A percentile compares a stretch with the other conserved stretches of the same genome.
These are phyloP conservation scores for Diaporthe caulivora DNA, from an alignment of 2,329 filamentous ascomycete species.

Conservation along the genomic window DNA sequence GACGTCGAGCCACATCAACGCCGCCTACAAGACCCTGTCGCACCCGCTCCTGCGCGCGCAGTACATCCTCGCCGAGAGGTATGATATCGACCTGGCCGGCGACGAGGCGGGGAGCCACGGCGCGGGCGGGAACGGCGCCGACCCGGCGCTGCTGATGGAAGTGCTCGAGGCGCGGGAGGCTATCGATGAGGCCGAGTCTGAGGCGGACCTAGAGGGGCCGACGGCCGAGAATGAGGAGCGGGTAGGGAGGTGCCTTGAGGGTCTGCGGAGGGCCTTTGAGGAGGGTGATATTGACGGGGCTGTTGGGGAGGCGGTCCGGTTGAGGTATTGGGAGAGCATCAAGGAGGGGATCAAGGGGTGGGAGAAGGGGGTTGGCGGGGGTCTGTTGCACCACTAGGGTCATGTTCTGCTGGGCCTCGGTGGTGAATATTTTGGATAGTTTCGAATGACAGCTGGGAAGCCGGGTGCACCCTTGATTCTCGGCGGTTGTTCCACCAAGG, in stretches of 20 bases:
- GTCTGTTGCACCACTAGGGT: neutral
- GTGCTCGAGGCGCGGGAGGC: conserved; percentile 84
- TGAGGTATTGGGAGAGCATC: conserved; percentile 94
- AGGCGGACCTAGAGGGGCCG: conserved; percentile 73
- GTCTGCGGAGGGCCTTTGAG: conserved; percentile 74
- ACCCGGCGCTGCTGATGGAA: conserved; percentile 77
- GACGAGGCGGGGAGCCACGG: conserved; percentile 79
- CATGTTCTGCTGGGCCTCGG: no score
- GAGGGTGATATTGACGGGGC: conserved; percentile 75
- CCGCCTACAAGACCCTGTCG: conserved; percentile 87
- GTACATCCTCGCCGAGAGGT: conserved; percentile 79
- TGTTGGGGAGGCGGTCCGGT: conserved; percentile 77
- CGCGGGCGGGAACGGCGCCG: conserved; percentile 45
- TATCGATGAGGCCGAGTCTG: conserved; percentile 77
- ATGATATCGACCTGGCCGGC: conserved; percentile 81
- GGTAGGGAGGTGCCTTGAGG: conserved; percentile 72
- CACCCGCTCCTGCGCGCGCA: conserved; percentile 87
- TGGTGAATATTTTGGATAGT: no score
- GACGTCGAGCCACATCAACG: conserved; percentile 86
- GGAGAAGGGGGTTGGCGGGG: conserved; percentile 74
- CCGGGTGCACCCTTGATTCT: no score
- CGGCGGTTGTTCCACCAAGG: no score
- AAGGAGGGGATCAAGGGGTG: conserved; percentile 83
- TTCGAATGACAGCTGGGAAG: no score
- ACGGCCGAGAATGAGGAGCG: conserved; percentile 75